These are phyloP conservation scores for Penicillium decumbens DNA, from an alignment of 2,329 filamentous ascomycete species.

Conservation along the genomic window DNA sequence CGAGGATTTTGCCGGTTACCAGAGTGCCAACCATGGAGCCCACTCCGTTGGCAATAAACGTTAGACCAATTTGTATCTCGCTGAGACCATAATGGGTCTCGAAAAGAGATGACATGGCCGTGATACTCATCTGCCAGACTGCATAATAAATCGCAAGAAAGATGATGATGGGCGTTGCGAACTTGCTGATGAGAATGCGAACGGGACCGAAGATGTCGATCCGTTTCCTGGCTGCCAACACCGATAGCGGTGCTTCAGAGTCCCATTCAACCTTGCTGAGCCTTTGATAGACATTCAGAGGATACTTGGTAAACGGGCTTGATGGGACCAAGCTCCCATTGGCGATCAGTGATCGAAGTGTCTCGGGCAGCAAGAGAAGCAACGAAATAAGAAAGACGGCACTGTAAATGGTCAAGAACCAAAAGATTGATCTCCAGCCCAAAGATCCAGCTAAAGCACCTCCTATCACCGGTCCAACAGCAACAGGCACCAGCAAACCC, in stretches of 20 bases:
- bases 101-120: slow-evolving; percentile 51
- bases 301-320: slow-evolving; percentile 16
- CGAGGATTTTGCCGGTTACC: slow-evolving; percentile 50
- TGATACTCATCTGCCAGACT: slow-evolving; percentile 55
- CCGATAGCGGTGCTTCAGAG: slow-evolving; percentile 1
- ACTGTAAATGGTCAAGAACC: slow-evolving; percentile 41
- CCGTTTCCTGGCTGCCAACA: slow-evolving; percentile 25
- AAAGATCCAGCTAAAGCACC: slow-evolving; percentile 35
- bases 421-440: slow-evolving; percentile 45
- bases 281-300: slow-evolving; percentile 14
- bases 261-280: slow-evolving; percentile 7
- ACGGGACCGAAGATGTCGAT: slow-evolving; percentile 48
- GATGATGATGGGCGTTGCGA: slow-evolving; percentile 44
- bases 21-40: slow-evolving; percentile 54
- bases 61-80: slow-evolving; percentile 47
- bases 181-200: slow-evolving; percentile 46
- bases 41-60: slow-evolving; percentile 53
- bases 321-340: slow-evolving; percentile 28
- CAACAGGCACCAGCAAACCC: slow-evolving; percentile 34
- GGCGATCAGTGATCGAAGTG: slow-evolving; percentile 34
- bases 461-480: slow-evolving; percentile 43
- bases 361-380: slow-evolving; percentile 39
- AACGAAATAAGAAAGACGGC: slow-evolving; percentile 33
- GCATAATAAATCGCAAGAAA: slow-evolving; percentile 52
- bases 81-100: slow-evolving; percentile 41